Evolutionary conservation across 331 rosid genomes (phyloP), one percentile per base, ranked within the genome.

Genomic region (Cucumis variabilis): DNA sequence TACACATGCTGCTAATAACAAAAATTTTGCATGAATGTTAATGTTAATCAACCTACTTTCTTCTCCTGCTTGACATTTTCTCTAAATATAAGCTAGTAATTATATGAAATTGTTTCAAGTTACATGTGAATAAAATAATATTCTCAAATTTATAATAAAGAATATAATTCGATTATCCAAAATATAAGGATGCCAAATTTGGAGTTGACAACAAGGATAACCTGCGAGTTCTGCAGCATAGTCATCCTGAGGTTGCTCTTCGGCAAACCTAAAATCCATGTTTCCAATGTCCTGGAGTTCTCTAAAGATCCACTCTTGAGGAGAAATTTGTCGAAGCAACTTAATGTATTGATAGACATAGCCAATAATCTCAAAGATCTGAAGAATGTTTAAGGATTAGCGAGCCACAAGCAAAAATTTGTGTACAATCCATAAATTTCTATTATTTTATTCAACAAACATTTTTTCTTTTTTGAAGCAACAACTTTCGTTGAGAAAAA

Each of bases 141-240:
- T 79, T 78, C 84, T 27, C 84, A 80, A 80, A 53, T 9, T 79
- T 55, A 55, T 80, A 8, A 53, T 4, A n/a, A 80, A 62, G 17
- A 53, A 9, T 27, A 55, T 53, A 80, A 80, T 55, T 55, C 17
- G 84, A 80, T 27, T 4, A 24, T 28, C 48, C 48, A 55, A 79
- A 27, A 53, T 27, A 80, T n/a, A 55, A 27, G 46, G 68, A 55
- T 27, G 23, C 66, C 58, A 37, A 82, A 33, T 60, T 82, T 30
- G 9, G 27, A 84, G 50, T 70, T 48, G 37, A 68, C 17, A 87
- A 82, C 21, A 62, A 76, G 79, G 86, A 66, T 80, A 87, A 95
- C 98, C 99, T 93, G 99, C 91, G 86, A 97, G 99, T 88, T 94
- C 98, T 44, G 98, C 94, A 89, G 99, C 98, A 91, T 97, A 97